Conservation (phyloP, 768 basidiomycete species). For the Dendrothele bispora region DNA sequence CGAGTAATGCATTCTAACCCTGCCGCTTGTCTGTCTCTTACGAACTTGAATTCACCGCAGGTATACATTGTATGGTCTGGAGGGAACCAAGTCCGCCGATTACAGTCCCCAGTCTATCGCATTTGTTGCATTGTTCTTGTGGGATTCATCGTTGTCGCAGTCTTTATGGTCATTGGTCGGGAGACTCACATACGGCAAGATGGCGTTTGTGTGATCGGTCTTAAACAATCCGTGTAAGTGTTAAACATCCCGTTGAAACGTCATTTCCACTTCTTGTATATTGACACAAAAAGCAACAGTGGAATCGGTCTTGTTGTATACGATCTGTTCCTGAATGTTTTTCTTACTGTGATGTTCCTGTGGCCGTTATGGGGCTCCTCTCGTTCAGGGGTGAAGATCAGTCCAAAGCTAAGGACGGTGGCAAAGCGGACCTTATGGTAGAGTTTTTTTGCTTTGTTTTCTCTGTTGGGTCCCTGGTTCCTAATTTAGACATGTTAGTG, state of each 20-base stretch:
- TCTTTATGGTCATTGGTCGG: constrained; percentile 3
- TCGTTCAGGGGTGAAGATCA: too few species aligned
- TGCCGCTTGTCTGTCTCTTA: too few species aligned
- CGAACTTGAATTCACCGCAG: too few species aligned
- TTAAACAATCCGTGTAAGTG: constrained; percentile 4
- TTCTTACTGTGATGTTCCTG: constrained; percentile 8
- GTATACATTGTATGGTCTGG: constrained; percentile 9
- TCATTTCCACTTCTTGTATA: too few species aligned
- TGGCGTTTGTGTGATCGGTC: constrained; percentile 5
- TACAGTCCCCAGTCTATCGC: constrained; percentile 2
- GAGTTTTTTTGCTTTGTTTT: not conserved
- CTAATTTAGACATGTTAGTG: not conserved
- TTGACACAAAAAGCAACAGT: too few species aligned
- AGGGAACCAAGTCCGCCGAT: constrained; percentile 2
- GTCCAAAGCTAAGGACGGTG: constrained; percentile 2
- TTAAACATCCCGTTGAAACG: too few species aligned
- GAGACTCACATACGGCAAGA: constrained; percentile 1
- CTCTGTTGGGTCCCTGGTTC: not conserved
- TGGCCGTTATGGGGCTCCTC: constrained; percentile 5
- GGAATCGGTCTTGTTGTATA: constrained; percentile 3
- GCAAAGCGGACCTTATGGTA: constrained; percentile 7
- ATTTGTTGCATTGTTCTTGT: not conserved
- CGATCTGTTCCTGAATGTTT: constrained; percentile 2
- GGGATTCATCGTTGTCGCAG: constrained; percentile 3
- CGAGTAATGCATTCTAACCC: too few species aligned